Evolutionary conservation across 345 rosid species (phyloP), one percentile per base, ranked within the genome.

Genomic region (Combretum micranthum): DNA sequence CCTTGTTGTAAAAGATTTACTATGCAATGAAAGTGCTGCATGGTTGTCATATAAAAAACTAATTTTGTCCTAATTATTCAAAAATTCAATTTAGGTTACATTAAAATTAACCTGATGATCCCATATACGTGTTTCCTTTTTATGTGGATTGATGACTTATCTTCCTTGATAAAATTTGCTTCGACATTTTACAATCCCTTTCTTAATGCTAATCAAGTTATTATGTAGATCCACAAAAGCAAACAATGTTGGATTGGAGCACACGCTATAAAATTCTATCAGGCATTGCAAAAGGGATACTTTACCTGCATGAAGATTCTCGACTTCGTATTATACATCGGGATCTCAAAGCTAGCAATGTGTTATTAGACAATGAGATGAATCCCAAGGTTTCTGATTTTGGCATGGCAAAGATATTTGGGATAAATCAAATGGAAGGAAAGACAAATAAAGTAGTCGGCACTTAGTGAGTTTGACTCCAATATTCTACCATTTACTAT

Each of bases 41-140:
- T 73, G 2, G 68, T 79, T 13, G 69, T 64, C 42, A 61, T 52
- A 7, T 87, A 77, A 19, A 85, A 69, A 50, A 37, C 73, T 65
- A 15, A 75, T 83, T 79, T 0, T 37, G 64, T 21, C 8, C n/a
- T n/a, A n/a, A n/a, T n/a, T n/a, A n/a, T n/a, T n/a, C n/a, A n/a
- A n/a, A n/a, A n/a, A n/a, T n/a, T n/a, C n/a, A n/a, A n/a, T n/a
- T n/a, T n/a, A n/a, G n/a, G n/a, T n/a, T 0, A 13, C 15, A 43
- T 21, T 20, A 20, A n/a, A 15, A 20, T 9, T 3, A 57, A 9
- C 0, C 1, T 52, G 19, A 15, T 15, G 56, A 42, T 9, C 67
- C 11, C 47, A 59, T 11, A n/a, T n/a, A n/a, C n/a, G n/a, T n/a
- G n/a, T n/a, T n/a, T n/a, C n/a, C 32, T 48, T 14, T 69, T 68